Evolutionary conservation across 2,329 filamentous ascomycete species (phyloP), one percentile per base, ranked within the genome.

Genomic region (Escovopsis sp.): DNA sequence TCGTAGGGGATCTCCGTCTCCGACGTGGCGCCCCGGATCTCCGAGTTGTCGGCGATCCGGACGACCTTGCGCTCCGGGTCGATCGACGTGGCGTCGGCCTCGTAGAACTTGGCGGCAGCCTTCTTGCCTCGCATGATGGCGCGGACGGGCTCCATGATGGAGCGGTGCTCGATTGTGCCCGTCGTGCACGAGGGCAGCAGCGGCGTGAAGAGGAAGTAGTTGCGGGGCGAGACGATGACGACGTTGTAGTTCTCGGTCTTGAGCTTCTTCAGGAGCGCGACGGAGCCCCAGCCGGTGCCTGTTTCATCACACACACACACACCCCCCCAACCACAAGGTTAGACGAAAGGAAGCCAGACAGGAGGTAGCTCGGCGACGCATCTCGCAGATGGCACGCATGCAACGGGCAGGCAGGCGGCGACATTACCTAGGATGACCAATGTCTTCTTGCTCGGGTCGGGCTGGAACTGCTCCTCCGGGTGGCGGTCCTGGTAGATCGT

Each of bases 211-310:
- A 98, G 79, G 77, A 98, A 98, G 74, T 94, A 98, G 67, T 98
- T 98, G 57, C 90, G 84, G 36, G 90, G 90, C 34, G 90, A 96
- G 58, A 98, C 84, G 57, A 98, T 86, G 55, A 96, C 62, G 60
- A 96, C 88, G 60, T 98, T 96, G 75, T 96, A 98, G 72, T 96
- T 93, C 60, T 93, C 83, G 42, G 88, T 94, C 56, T 98, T 87
- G 61, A 98, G 82, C 58, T 93, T 94, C 75, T 98, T 98, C 46
- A 98, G 75, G 41, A 98, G 77, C 41, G 88, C 92, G 52, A 98
- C 85, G 30, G 88, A 85, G 48, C 66, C 90, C 90, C 90, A 98
- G 48, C 90, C 90, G 49, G 87, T 93, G 53, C 88, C 88, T 94
- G 42, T 17, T 25, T 25, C 11, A 8, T 23, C 4, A 1, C 21